Evolutionary conservation across 768 basidiomycete genomes (phyloP).

Genomic region (Suillus subaureus): DNA sequence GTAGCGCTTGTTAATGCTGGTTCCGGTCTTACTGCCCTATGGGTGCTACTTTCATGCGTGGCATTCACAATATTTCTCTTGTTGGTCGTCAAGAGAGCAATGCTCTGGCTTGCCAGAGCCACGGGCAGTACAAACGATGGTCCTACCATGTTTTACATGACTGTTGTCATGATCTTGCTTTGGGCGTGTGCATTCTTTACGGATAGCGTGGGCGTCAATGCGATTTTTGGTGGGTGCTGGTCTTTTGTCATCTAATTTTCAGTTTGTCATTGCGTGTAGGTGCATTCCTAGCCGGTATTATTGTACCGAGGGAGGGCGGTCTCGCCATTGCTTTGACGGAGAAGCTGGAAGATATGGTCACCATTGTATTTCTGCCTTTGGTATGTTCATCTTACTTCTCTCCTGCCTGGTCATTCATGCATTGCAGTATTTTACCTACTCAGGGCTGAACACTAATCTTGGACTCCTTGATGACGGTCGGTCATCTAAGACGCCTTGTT

Average conservation of each 20-base stretch:
- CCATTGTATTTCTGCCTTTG: slow-evolving; percentile 86
- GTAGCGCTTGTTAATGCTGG: slow-evolving; percentile 92
- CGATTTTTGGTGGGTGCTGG: slow-evolving; percentile 71
- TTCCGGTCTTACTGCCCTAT: slow-evolving; percentile 81
- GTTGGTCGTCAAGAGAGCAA: slow-evolving; percentile 59
- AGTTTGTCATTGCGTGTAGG: slow-evolving; percentile 37
- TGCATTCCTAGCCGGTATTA: slow-evolving; percentile 79
- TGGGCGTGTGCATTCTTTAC: slow-evolving; percentile 93
- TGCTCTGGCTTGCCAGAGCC: slow-evolving; percentile 72
- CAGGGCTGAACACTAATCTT: slow-evolving; percentile 88
- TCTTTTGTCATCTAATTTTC: not conserved
- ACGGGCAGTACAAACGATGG: slow-evolving; percentile 84
- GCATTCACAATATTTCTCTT: slow-evolving; percentile 82
- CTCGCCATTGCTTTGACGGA: slow-evolving; percentile 88
- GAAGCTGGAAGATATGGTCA: slow-evolving; percentile 95
- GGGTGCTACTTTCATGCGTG: slow-evolving; percentile 77
- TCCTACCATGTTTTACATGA: slow-evolving; percentile 91
- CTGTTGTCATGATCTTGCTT: slow-evolving; percentile 72
- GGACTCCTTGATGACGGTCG: slow-evolving; percentile 77
- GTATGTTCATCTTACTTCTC: slow-evolving; percentile 36
- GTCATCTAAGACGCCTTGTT: slow-evolving; percentile 8
- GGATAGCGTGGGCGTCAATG: slow-evolving; percentile 88
- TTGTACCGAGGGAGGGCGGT: slow-evolving; percentile 87
- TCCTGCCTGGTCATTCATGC: not conserved
- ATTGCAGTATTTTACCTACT: slow-evolving; percentile 85